Conservation (phyloP, 768 basidiomycete genomes). For the Russula griseocarnosa region DNA sequence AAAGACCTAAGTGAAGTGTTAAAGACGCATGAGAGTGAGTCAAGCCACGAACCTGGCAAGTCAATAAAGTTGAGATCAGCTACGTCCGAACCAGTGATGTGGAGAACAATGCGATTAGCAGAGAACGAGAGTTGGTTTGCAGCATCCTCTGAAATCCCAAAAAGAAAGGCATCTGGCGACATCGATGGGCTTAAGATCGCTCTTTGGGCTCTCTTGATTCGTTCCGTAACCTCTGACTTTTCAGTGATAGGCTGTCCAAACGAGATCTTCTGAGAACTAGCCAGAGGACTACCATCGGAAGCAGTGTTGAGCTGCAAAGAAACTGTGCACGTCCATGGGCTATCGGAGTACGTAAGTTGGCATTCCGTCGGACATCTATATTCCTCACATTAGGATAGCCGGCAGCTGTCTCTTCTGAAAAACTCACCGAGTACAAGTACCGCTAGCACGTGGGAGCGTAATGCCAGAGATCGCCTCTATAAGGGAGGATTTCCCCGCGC, state of each 20-base stretch:
- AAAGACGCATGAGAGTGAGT: not conserved
- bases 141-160: constrained; percentile 38
- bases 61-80: constrained; percentile 43
- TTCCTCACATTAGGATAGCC: not conserved
- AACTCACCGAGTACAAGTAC: constrained; percentile 66
- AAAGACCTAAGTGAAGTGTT: constrained; percentile 45
- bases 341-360: constrained; percentile 30
- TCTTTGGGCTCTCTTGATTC: constrained; percentile 61
- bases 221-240: constrained; percentile 56
- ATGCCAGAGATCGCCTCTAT: constrained; percentile 76
- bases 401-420: not conserved
- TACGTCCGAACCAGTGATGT: constrained; percentile 39
- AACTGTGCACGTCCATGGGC: constrained; percentile 37
- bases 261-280: constrained; percentile 33
- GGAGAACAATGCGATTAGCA: constrained; percentile 37
- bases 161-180: constrained; percentile 38
- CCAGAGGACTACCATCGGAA: constrained; percentile 31
- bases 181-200: constrained; percentile 59
- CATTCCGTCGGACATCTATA: constrained; percentile 42
- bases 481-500: constrained; percentile 72
- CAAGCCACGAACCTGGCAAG: constrained; percentile 37
- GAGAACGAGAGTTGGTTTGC: constrained; percentile 36
- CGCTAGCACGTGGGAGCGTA: constrained; percentile 62
- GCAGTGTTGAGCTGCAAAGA: constrained; percentile 34
- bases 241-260: constrained; percentile 43